Percentiles rank a stretch among this genome's conserved stretches.
These are phyloP conservation scores for Leccinum pallidistipes DNA, from an alignment of 1,284 basidiomycete genomes.

Conservation along the genomic window DNA sequence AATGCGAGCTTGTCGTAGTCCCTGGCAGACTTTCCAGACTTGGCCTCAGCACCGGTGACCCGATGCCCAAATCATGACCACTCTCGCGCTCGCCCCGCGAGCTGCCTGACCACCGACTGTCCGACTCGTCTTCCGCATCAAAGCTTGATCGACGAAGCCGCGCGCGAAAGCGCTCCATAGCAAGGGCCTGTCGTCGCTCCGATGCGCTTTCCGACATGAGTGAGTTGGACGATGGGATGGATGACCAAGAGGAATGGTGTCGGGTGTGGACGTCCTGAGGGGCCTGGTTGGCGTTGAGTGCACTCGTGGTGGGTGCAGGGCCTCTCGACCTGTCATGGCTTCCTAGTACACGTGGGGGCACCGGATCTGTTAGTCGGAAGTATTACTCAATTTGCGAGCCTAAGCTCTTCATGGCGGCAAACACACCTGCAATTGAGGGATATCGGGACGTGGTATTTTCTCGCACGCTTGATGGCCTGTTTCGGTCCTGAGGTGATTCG, in stretches of 20 bases:
- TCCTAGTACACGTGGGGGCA: slow-evolving; percentile 13
- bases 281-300: slow-evolving; percentile 9
- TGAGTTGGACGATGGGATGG: slow-evolving; percentile 40
- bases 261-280: slow-evolving; percentile 24
- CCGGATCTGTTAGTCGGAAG: slow-evolving; percentile 15
- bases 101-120: slow-evolving; percentile 26
- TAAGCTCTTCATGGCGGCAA: neutral
- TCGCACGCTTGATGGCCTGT: slow-evolving; percentile 12
- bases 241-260: slow-evolving; percentile 28
- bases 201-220: slow-evolving; percentile 45
- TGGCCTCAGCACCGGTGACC: slow-evolving; percentile 19
- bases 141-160: slow-evolving; percentile 23
- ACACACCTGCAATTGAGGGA: slow-evolving; percentile 20
- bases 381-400: slow-evolving; percentile 6
- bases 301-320: slow-evolving; percentile 11
- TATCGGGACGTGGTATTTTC: slow-evolving; percentile 12
- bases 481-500: slow-evolving; percentile 22
- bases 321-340: slow-evolving; percentile 20
- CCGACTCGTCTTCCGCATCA: slow-evolving; percentile 29
- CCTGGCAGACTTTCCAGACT: slow-evolving; percentile 16
- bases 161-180: slow-evolving; percentile 33
- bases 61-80: slow-evolving; percentile 9
- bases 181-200: slow-evolving; percentile 37
- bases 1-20: slow-evolving; percentile 6
- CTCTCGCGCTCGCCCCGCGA: slow-evolving; percentile 20